phyloP scores from a whole-genome alignment of 2,329 filamentous ascomycete genomes.

The Dactylellina drechsleri region DNA sequence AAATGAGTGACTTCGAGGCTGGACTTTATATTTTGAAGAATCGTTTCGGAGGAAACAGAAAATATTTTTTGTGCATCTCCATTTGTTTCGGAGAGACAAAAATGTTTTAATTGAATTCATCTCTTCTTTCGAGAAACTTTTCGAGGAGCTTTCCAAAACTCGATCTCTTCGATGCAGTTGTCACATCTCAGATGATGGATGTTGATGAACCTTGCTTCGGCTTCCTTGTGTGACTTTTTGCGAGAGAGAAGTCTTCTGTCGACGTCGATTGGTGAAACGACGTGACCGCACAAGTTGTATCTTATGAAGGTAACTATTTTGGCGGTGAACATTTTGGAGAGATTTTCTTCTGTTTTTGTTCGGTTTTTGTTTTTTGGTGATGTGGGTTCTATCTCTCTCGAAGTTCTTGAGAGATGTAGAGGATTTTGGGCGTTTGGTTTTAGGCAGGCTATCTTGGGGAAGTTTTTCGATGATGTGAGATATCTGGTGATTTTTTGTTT shows the following conservation, averaged over 20 bases:
- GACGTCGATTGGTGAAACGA: conserved; percentile 16
- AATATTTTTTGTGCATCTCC: too few species aligned
- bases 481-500: neutral
- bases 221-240: neutral
- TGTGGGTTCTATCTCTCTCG: neutral
- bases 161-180: conserved; percentile 32
- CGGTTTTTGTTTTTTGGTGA: neutral
- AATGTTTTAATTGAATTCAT: too few species aligned
- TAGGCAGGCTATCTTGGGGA: neutral
- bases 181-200: conserved; percentile 18
- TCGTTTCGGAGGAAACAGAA: too few species aligned
- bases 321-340: neutral
- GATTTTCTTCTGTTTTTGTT: neutral
- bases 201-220: conserved; percentile 19
- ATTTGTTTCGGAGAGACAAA: too few species aligned
- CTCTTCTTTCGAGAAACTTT: neutral
- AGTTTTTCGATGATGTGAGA: neutral
- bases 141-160: conserved; percentile 39
- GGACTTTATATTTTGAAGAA: too few species aligned
- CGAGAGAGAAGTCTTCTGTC: neutral
- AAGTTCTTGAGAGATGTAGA: neutral
- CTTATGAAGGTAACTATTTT: conserved; percentile 27
- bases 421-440: neutral
- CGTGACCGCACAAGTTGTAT: conserved; percentile 34
- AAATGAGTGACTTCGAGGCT: too few species aligned